Evolutionary conservation across 2,329 filamentous ascomycete species (phyloP).

Genomic region (Penicillium sp.): DNA sequence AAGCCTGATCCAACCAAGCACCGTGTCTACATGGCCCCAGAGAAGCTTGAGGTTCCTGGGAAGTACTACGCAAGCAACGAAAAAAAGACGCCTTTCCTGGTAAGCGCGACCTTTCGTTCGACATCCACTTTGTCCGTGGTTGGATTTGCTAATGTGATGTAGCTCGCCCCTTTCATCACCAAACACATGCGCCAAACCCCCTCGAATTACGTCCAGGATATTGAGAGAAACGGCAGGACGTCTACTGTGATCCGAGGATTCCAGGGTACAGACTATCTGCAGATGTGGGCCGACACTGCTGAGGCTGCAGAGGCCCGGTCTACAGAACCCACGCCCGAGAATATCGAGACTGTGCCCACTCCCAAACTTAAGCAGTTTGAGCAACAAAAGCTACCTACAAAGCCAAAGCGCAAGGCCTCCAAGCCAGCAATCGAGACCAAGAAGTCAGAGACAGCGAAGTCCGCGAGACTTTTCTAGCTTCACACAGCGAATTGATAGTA

Average conservation of each 20-base stretch:
- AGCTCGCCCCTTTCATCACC: constrained; percentile 52
- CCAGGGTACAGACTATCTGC: constrained; percentile 39
- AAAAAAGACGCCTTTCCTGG: constrained; percentile 5
- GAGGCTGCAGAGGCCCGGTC: constrained; percentile 29
- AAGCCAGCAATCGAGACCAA: background rate
- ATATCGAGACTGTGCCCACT: background rate
- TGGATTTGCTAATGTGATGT: constrained; percentile 11
- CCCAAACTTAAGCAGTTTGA: background rate
- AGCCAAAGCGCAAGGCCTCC: background rate
- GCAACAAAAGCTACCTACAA: background rate
- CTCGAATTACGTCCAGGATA: constrained; percentile 29
- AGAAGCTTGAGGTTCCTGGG: constrained; percentile 8
- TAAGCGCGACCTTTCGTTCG: constrained; percentile 13
- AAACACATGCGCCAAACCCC: constrained; percentile 37
- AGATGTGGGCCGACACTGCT: constrained; percentile 42
- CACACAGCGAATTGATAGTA: background rate
- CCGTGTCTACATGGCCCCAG: constrained; percentile 70
- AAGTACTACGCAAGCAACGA: background rate
- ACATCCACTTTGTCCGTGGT: background rate
- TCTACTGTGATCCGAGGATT: constrained; percentile 34
- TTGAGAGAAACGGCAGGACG: constrained; percentile 29
- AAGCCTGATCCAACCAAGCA: constrained; percentile 83
- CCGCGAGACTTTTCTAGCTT: background rate
- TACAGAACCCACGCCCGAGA: background rate
- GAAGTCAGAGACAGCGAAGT: background rate